A percentile compares a stretch with the other conserved stretches of the same genome.
Conservation (phyloP, 495 filamentous ascomycete genomes). For the Trypethelium eluteriae region DNA sequence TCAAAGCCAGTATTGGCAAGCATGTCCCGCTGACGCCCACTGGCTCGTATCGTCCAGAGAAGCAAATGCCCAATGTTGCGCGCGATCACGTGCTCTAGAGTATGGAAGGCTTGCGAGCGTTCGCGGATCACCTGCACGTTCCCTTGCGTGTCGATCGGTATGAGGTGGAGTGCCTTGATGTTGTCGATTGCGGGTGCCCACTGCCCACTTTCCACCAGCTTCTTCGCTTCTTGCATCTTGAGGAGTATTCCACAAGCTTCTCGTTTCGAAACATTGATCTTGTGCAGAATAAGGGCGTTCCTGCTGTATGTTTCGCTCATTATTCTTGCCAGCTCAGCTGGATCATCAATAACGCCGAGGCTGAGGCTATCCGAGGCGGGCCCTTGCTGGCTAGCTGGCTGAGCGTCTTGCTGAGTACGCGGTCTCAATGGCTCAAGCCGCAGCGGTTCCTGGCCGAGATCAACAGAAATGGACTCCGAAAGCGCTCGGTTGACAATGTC, state of each 20-base stretch:
- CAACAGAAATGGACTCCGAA: conserved; percentile 74
- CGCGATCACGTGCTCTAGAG: conserved; percentile 65
- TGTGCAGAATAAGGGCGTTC: conserved; percentile 63
- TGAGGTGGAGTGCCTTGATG: conserved; percentile 63
- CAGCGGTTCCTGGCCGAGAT: conserved; percentile 67
- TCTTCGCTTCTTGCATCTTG: conserved; percentile 69
- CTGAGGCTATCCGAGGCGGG: conserved; percentile 55
- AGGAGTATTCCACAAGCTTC: conserved; percentile 65
- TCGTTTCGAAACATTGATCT: conserved; percentile 58
- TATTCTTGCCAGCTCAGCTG: conserved; percentile 63
- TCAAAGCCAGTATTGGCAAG: conserved; percentile 60
- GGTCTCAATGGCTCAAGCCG: conserved; percentile 74
- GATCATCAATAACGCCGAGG: conserved; percentile 79
- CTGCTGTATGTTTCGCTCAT: conserved; percentile 75
- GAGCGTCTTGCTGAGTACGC: conserved; percentile 27
- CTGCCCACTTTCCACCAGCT: conserved; percentile 54
- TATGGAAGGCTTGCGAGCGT: conserved; percentile 66
- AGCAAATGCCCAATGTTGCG: conserved; percentile 81
- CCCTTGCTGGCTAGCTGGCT: neutral
- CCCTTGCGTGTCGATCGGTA: conserved; percentile 64
- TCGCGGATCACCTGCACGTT: conserved; percentile 65
- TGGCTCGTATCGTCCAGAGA: conserved; percentile 85
- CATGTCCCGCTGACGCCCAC: conserved; percentile 62
- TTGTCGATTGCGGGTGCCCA: conserved; percentile 74
- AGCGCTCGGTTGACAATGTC: conserved; percentile 82